A percentile compares a stretch with the other conserved stretches of the same genome.
These are phyloP conservation scores for Ilyonectria sp. DNA, from an alignment of 2,329 filamentous ascomycete species.

Conservation along the genomic window DNA sequence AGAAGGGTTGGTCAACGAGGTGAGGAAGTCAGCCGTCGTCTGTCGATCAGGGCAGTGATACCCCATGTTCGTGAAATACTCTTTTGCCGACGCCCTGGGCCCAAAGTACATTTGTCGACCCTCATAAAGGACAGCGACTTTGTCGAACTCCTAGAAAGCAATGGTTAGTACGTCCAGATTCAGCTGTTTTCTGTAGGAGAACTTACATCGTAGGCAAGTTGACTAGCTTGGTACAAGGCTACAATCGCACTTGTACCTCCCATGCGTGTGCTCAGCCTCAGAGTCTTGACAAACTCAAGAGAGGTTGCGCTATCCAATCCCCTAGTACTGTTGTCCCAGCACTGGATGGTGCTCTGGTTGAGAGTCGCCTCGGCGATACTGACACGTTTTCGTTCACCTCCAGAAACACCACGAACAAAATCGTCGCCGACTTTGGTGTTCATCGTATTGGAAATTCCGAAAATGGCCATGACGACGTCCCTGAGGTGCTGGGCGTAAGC, in stretches of 20 bases:
- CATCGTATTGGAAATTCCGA: slow-evolving; percentile 80
- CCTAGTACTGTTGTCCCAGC: slow-evolving; percentile 49
- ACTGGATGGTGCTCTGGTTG: slow-evolving; percentile 61
- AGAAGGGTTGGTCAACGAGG: slow-evolving; percentile 60
- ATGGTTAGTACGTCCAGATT: neutral
- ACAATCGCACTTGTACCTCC: slow-evolving; percentile 35
- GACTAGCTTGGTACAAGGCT: slow-evolving; percentile 72
- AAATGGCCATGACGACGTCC: slow-evolving; percentile 74
- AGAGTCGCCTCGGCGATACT: slow-evolving; percentile 79
- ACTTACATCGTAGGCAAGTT: slow-evolving; percentile 61
- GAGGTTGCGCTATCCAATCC: slow-evolving; percentile 46
- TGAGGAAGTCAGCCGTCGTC: slow-evolving; percentile 76
- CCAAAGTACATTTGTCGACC: slow-evolving; percentile 78
- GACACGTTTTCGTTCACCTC: slow-evolving; percentile 83
- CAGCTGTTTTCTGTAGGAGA: neutral
- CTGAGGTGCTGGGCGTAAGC: slow-evolving; percentile 63
- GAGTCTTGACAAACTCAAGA: slow-evolving; percentile 38
- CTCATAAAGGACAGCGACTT: slow-evolving; percentile 76
- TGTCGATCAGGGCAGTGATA: slow-evolving; percentile 72
- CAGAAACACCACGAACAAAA: slow-evolving; percentile 78
- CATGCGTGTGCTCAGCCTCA: slow-evolving; percentile 35
- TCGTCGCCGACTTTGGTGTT: slow-evolving; percentile 81
- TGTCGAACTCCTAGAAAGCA: slow-evolving; percentile 70
- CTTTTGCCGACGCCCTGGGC: slow-evolving; percentile 66
- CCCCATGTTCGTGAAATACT: slow-evolving; percentile 73